Evolutionary conservation across 257 asterid genomes (phyloP), one percentile per base, ranked within the genome.

Genomic region (Fraxinus anomala): DNA sequence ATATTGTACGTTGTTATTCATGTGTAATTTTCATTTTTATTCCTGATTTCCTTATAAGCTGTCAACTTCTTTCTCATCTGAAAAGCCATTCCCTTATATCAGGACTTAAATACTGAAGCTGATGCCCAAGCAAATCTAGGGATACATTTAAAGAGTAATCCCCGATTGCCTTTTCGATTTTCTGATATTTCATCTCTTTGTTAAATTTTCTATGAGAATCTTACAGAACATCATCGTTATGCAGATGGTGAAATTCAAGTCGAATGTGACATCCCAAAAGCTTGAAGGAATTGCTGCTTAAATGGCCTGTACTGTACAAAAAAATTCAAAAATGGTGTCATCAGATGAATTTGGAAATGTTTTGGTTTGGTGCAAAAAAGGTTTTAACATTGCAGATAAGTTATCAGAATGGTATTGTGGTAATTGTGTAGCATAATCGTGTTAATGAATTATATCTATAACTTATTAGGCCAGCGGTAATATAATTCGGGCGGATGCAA

Each of bases 101-200:
- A 92, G 99, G 97, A 89, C 33, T 80, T 44, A 83, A 94, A 94
- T 82, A 83, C 91, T 2, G 99, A 94, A 54, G 99, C 99, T 3
- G 99, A 94, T 85, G 91, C 91, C 76, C 99, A 92, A 79, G 99
- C 99, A 82, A 94, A 94, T 84, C 82, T 89, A 34, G 99, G 89
- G 28, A 80, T 92, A 71, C 92, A 89, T 85, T 88, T 92, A 21
- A 84, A 87, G 81, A 70, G 98, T 93, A 86, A 76, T 78, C 68
- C 54, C 73, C 66, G 70, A 23, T 71, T 14, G 65, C 74, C 70
- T 66, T 78, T 80, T 73, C 72, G 6, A 40, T 73, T n/a, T 23
- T 66, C 66, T 66, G 63, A 33, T 6, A 9, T 36, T 56, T 39
- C 40, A 47, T 65, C n/a, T 78, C 36, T 42, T 72, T 17, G 28